phyloP scores from a whole-genome alignment of 2,329 filamentous ascomycete genomes.

The Neofusicoccum ribis region DNA sequence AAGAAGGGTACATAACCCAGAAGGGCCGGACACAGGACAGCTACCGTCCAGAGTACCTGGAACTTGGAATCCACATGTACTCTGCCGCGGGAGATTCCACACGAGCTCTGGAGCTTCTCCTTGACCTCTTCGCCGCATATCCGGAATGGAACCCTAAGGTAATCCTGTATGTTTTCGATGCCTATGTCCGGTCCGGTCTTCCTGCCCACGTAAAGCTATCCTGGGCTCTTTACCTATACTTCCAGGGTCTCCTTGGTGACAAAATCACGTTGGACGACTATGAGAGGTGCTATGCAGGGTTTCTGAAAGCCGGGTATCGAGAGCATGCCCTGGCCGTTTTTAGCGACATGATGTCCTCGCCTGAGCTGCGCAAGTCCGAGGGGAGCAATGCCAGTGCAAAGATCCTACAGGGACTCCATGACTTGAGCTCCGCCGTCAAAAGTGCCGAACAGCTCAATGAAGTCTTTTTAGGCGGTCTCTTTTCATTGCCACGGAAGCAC shows the following conservation, averaged over 20 bases:
- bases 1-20: constrained; percentile 25
- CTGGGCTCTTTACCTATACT: constrained; percentile 65
- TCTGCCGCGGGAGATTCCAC: constrained; percentile 59
- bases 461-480: constrained; percentile 51
- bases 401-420: constrained; percentile 8
- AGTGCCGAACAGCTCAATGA: constrained; percentile 46
- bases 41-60: constrained; percentile 48
- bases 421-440: constrained; percentile 15
- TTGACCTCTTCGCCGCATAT: constrained; percentile 52
- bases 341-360: constrained; percentile 68
- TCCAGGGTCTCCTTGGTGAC: constrained; percentile 61
- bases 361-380: neutral
- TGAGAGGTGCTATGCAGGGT: constrained; percentile 69
- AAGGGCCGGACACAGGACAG: constrained; percentile 26
- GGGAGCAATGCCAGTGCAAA: neutral
- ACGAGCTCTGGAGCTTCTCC: constrained; percentile 58
- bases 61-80: constrained; percentile 67
- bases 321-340: constrained; percentile 74
- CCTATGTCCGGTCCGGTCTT: constrained; percentile 57
- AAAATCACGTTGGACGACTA: constrained; percentile 72
- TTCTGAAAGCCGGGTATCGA: constrained; percentile 65
- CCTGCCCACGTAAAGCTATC: constrained; percentile 53
- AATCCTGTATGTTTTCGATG: constrained; percentile 68
- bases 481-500: constrained; percentile 51
- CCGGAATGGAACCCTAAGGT: constrained; percentile 56